A percentile compares a stretch with the other conserved stretches of the same genome.
phyloP scores from a whole-genome alignment of 345 rosid species.

The Laguncularia racemosa region DNA sequence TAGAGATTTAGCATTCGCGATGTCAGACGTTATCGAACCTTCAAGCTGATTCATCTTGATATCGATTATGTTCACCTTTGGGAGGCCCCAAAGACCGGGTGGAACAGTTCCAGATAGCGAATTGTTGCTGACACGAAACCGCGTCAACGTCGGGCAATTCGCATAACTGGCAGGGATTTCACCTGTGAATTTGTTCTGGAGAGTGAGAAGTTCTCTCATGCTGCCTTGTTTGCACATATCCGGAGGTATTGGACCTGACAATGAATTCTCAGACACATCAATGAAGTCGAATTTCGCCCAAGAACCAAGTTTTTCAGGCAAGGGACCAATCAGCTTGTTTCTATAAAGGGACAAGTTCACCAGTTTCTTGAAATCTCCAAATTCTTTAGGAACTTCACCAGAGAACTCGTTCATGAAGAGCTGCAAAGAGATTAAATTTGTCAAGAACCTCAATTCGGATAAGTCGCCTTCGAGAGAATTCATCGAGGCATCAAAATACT shows the following conservation, averaged over 20 bases:
- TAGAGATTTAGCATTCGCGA: conserved; percentile 33
- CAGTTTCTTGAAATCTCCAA: conserved; percentile 31
- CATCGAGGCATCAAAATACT: conserved; percentile 27
- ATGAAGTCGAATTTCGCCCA: conserved; percentile 32
- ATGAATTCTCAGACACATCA: conserved; percentile 37
- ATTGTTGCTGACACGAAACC: conserved; percentile 32
- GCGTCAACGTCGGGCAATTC: conserved; percentile 12
- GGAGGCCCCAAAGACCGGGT: conserved; percentile 37
- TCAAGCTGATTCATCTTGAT: conserved; percentile 26
- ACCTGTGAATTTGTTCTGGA: conserved; percentile 16
- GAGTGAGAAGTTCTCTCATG: conserved; percentile 15
- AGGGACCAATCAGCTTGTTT: conserved; percentile 29
- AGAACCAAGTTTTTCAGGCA: conserved; percentile 32
- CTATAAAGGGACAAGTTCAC: conserved; percentile 35
- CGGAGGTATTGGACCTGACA: conserved; percentile 37
- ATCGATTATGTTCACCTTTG: conserved; percentile 30
- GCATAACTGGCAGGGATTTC: conserved; percentile 14
- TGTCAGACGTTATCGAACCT: conserved; percentile 26
- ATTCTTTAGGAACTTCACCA: conserved; percentile 31
- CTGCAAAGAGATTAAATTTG: conserved; percentile 30
- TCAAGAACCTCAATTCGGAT: conserved; percentile 23
- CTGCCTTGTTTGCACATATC: conserved; percentile 33
- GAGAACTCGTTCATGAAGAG: conserved; percentile 22
- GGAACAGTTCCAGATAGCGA: conserved; percentile 35
- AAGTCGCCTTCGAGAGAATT: conserved; percentile 29